Base-by-base conservation (phyloP, 2,329 filamentous ascomycete genomes). In the Corinectria fuckeliana region DNA sequence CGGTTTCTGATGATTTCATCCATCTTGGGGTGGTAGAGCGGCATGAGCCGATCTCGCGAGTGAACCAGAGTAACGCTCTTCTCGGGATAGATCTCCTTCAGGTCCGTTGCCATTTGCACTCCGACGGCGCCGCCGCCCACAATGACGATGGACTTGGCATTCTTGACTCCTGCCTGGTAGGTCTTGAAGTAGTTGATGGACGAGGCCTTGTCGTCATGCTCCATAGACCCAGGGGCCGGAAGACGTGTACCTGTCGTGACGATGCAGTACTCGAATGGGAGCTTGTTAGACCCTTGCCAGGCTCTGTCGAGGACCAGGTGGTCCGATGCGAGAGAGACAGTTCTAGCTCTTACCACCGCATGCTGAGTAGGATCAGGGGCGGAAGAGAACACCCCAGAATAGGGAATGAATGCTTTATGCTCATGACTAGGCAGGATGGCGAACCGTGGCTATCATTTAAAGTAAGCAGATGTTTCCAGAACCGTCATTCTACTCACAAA, bases 341-440 rank as follows among this genome's bases (percentile, higher is more conserved):
- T 67, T 64, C 51, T 59, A 2, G 66, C 68, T 10, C 44, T 56
- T 8, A 70, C 50, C 2, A 70, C 61, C 0, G 65, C 38, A 10
- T 70, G 68, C 3, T 62, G 65, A 0, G 66, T 30, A 2, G 65
- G 55, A 1, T 70, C 64, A 14, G 55, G 45, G 2, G 69, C 55
- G 0, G 66, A 51, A 0, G 68, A 34, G n/a, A 70, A 64, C 3
- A 58, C 62, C 10, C 66, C 68, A 1, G 58, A 62, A 61, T 83
- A 84, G 0, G 82, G 82, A 20, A 85, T 79, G 49, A 85, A 84
- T 0, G 80, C 81, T 45, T 77, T 78, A 25, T 79, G 66, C 51
- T 83, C 81, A 34, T 79, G 73, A 3, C 74, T 77, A 2, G 67
- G 60, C 1, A 82, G 64, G 5, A 83, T 78, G 3, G 75, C 76